A percentile compares a stretch with the other conserved stretches of the same genome.
Evolutionary conservation across 2,329 filamentous ascomycete genomes (phyloP).

Genomic region (Aspergillus sp.): DNA sequence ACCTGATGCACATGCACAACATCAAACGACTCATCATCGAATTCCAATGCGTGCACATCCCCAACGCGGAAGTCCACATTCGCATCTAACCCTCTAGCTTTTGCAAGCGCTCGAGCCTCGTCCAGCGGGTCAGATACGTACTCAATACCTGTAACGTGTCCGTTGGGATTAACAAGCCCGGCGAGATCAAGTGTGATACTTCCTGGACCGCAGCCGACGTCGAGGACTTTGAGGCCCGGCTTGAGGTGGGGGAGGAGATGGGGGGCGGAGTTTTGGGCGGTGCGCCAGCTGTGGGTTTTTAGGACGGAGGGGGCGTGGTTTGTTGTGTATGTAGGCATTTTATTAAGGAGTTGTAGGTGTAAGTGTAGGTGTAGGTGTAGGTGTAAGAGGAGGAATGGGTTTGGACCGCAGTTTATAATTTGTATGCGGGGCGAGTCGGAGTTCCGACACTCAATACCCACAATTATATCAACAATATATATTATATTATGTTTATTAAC

Average conservation of each 20-base stretch:
- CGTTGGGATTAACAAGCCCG: constrained; percentile 30
- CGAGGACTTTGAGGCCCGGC: constrained; percentile 40
- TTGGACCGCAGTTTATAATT: no score
- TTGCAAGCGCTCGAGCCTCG: constrained; percentile 33
- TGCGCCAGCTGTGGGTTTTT: constrained; percentile 37
- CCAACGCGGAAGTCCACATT: constrained; percentile 39
- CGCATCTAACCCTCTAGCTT: constrained; percentile 15
- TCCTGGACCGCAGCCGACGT: constrained; percentile 48
- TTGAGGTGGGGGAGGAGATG: constrained; percentile 41
- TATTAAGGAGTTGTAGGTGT: no score
- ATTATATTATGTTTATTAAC: neutral
- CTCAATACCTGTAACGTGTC: constrained; percentile 41
- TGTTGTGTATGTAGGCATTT: constrained; percentile 35
- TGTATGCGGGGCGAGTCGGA: no score
- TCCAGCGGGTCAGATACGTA: constrained; percentile 32
- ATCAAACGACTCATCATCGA: constrained; percentile 54
- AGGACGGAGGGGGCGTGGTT: constrained; percentile 45
- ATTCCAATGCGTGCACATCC: constrained; percentile 44
- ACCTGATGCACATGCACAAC: constrained; percentile 62
- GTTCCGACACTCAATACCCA: no score
- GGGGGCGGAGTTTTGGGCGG: constrained; percentile 37
- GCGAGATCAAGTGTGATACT: constrained; percentile 46
- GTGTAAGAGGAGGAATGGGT: no score
- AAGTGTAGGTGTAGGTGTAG: no score
- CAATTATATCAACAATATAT: no score